Evolutionary conservation across 2,329 filamentous ascomycete species (phyloP).

Genomic region (Amylocarpus encephaloides): DNA sequence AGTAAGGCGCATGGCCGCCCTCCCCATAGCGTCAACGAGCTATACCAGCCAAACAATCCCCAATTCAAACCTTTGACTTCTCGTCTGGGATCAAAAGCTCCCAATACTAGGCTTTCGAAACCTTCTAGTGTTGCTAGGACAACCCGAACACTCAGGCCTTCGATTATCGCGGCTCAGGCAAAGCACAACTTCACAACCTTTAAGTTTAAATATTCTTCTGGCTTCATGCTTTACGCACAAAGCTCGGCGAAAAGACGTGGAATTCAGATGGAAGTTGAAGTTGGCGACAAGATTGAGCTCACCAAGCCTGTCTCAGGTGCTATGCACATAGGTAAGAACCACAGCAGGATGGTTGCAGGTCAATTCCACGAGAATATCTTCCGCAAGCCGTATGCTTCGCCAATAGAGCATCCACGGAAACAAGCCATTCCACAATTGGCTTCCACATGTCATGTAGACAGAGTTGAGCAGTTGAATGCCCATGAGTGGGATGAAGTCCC

Average conservation of each 20-base stretch:
- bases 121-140: not conserved
- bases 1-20: conserved; percentile 7
- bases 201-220: conserved; percentile 8
- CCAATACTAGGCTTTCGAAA: not conserved
- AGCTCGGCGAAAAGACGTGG: not conserved
- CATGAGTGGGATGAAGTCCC: conserved; percentile 23
- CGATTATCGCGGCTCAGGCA: not conserved
- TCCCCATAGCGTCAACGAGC: conserved; percentile 12
- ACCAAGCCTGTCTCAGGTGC: conserved; percentile 19
- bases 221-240: conserved; percentile 12
- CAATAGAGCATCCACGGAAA: conserved; percentile 7
- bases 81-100: conserved; percentile 5
- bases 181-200: not conserved
- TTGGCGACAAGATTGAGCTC: conserved; percentile 19
- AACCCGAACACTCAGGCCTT: too few relatives aligned
- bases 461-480: conserved; percentile 18
- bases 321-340: conserved; percentile 17
- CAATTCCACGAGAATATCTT: conserved; percentile 18
- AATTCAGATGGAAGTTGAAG: conserved; percentile 7
- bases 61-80: conserved; percentile 3
- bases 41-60: conserved; percentile 23
- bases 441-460: conserved; percentile 8
- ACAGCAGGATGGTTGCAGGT: conserved; percentile 10
- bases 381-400: conserved; percentile 1
- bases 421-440: not conserved